phyloP scores from a whole-genome alignment of 2,329 filamentous ascomycete species.

The Fusarium globosum region DNA sequence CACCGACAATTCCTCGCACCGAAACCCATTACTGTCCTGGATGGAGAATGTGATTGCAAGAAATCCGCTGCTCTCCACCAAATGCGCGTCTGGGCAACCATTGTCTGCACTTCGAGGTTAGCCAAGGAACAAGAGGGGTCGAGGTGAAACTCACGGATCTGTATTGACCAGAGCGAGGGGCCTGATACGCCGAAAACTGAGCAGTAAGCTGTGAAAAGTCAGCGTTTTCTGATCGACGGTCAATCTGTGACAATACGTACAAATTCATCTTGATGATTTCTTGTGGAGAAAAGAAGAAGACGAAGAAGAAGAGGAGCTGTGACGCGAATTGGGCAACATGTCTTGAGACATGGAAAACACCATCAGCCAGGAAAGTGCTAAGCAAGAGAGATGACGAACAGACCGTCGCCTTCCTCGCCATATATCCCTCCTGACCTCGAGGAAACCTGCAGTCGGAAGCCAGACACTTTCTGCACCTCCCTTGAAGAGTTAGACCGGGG shows the following conservation, averaged over 20 bases:
- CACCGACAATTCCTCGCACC: neutral
- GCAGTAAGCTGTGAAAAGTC: neutral
- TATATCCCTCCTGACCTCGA: fast-evolving
- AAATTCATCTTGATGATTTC: neutral
- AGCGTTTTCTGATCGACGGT: neutral
- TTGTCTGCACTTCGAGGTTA: neutral
- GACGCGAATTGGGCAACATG: neutral
- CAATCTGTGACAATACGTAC: neutral
- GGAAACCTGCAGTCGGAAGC: neutral
- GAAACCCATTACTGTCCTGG: neutral
- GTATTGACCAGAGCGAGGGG: neutral
- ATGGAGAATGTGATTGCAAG: neutral
- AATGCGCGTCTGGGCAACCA: neutral
- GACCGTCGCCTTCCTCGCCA: neutral
- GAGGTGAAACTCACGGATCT: neutral
- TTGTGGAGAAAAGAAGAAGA: neutral
- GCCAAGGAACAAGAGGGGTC: neutral
- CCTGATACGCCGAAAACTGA: neutral
- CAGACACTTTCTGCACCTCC: neutral
- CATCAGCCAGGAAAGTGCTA: neutral
- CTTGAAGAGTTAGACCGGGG: neutral
- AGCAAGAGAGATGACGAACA: no score
- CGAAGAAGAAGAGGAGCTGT: neutral
- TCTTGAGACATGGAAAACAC: neutral
- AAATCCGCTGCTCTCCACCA: neutral